These are phyloP conservation scores for Fusarium floridanum DNA, from an alignment of 2,329 filamentous ascomycete genomes.

Conservation along the genomic window DNA sequence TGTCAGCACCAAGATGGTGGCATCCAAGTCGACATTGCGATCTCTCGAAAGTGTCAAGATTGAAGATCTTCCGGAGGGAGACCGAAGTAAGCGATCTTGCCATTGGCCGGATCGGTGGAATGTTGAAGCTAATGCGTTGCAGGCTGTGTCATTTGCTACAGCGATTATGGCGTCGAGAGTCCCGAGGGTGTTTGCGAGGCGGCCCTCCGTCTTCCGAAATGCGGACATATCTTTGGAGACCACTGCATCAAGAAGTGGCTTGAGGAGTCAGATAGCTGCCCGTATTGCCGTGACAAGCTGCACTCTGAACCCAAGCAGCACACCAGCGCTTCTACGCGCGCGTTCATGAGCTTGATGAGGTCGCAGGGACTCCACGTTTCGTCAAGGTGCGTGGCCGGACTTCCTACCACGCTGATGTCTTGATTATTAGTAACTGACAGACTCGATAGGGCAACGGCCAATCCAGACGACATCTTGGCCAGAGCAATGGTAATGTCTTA, in stretches of 20 bases:
- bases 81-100: constrained; percentile 58
- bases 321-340: constrained; percentile 33
- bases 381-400: constrained; percentile 36
- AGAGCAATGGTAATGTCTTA: constrained; percentile 29
- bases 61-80: constrained; percentile 58
- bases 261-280: constrained; percentile 71
- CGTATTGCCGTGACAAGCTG: constrained; percentile 73
- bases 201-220: constrained; percentile 70
- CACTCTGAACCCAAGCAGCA: constrained; percentile 60
- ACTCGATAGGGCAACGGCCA: constrained; percentile 18
- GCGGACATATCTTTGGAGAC: constrained; percentile 74
- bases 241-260: constrained; percentile 76
- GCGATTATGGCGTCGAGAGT: constrained; percentile 68
- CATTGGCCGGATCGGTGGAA: neutral
- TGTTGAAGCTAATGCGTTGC: constrained; percentile 22
- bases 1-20: constrained; percentile 59
- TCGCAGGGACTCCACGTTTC: constrained; percentile 41
- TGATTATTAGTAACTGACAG: constrained; percentile 22
- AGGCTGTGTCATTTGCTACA: constrained; percentile 76
- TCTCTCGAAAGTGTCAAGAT: constrained; percentile 62
- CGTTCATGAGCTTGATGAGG: constrained; percentile 51
- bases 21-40: constrained; percentile 60
- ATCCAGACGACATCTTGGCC: constrained; percentile 39
- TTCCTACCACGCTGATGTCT: neutral
- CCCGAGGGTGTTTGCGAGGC: constrained; percentile 70